A percentile compares a stretch with the other conserved stretches of the same genome.
Evolutionary conservation across 305 asterid species (phyloP).

Genomic region (Ajuga reptans): DNA sequence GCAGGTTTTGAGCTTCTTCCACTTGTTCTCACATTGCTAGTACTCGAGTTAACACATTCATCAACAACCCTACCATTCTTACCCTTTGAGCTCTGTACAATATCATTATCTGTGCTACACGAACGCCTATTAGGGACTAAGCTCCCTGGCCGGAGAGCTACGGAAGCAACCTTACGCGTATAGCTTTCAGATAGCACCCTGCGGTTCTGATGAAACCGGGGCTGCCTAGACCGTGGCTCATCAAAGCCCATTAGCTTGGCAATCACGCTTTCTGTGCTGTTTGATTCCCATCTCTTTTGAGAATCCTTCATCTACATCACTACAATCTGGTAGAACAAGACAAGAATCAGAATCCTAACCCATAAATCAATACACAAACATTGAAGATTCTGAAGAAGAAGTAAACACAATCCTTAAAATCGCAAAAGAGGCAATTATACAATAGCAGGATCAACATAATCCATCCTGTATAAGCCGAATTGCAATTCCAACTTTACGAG

Average conservation of each 20-base stretch:
- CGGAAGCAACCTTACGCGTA: conserved; percentile 42
- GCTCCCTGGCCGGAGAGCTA: conserved; percentile 41
- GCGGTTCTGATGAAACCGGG: conserved; percentile 20
- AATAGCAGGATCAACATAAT: not conserved
- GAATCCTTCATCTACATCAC: conserved; percentile 32
- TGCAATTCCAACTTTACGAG: not conserved
- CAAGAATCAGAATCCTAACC: conserved; percentile 17
- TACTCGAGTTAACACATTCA: conserved; percentile 16
- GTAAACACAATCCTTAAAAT: not conserved
- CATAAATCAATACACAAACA: conserved; percentile 3
- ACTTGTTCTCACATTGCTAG: conserved; percentile 8
- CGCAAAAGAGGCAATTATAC: not conserved
- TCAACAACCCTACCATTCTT: conserved; percentile 4
- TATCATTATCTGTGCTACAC: conserved; percentile 20
- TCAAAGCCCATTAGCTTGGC: conserved; percentile 52
- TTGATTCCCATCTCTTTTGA: conserved; percentile 35
- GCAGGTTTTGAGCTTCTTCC: conserved; percentile 12
- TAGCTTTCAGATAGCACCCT: conserved; percentile 57
- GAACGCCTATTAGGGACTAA: conserved; percentile 23
- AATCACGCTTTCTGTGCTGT: conserved; percentile 48
- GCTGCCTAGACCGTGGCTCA: conserved; percentile 30
- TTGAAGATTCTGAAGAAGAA: not conserved
- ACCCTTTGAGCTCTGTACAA: conserved; percentile 13
- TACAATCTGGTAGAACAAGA: conserved; percentile 1
- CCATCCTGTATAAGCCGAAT: not conserved